Percentiles rank a stretch among this genome's conserved stretches.
phyloP scores from a whole-genome alignment of 139 green algal genomes.

The Ettlia oleoabundans region DNA sequence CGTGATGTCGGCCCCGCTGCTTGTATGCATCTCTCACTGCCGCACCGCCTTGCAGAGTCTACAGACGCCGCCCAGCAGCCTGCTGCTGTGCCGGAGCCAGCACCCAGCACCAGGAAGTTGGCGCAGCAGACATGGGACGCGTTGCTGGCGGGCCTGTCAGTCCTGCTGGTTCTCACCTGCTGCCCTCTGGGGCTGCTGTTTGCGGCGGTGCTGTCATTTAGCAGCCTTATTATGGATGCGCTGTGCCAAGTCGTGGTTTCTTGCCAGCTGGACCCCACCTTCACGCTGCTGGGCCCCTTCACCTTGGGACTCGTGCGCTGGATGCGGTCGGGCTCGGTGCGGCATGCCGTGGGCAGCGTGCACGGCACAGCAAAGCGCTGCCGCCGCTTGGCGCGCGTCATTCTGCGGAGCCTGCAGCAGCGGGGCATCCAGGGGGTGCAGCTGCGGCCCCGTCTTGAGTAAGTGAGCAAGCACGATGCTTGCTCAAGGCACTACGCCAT shows the following conservation, averaged over 20 bases:
- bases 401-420: not conserved
- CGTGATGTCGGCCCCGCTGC: no score
- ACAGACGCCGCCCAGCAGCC: not conserved
- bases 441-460: not conserved
- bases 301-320: not conserved
- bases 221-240: not conserved
- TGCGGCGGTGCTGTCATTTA: not conserved
- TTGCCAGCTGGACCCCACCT: not conserved
- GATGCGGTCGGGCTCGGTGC: not conserved
- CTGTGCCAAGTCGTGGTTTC: not conserved
- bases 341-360: not conserved
- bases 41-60: no score
- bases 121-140: not conserved
- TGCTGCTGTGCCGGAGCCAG: not conserved
- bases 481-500: not conserved
- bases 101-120: not conserved
- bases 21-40: no score
- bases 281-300: not conserved
- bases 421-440: not conserved
- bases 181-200: not conserved
- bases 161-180: not conserved
- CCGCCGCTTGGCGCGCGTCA: not conserved
- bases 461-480: no score
- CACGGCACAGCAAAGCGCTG: not conserved
- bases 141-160: not conserved